phyloP scores from a whole-genome alignment of 495 filamentous ascomycete species.

The Rostrohypoxylon terebratum region DNA sequence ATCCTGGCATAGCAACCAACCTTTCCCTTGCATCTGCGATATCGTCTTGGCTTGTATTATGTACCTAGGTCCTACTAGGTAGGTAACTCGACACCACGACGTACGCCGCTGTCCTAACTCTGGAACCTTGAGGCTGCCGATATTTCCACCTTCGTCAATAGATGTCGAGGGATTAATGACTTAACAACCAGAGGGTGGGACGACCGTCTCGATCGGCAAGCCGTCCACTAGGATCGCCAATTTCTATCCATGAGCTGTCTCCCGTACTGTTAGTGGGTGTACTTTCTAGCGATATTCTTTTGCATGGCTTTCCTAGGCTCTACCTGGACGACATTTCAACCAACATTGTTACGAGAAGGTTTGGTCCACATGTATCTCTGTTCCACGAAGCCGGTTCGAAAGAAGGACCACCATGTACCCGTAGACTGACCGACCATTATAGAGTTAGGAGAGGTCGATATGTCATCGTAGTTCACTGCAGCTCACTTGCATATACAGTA shows the following conservation, averaged over 20 bases:
- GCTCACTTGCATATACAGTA: constrained; percentile 37
- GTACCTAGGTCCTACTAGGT: no score
- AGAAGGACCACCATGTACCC: constrained; percentile 11
- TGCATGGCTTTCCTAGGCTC: constrained; percentile 17
- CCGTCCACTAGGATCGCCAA: constrained; percentile 28
- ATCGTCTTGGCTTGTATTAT: constrained; percentile 40
- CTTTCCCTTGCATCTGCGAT: constrained; percentile 42
- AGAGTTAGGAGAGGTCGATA: constrained; percentile 17
- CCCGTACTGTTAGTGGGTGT: constrained; percentile 21
- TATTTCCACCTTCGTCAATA: constrained; percentile 25
- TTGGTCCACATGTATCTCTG: constrained; percentile 24
- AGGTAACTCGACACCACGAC: constrained; percentile 20
- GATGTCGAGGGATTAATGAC: constrained; percentile 21
- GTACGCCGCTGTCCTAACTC: constrained; percentile 15
- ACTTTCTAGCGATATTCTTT: constrained; percentile 20
- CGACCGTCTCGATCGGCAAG: constrained; percentile 32
- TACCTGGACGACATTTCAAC: constrained; percentile 9
- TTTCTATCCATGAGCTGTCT: constrained; percentile 24
- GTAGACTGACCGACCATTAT: constrained; percentile 25
- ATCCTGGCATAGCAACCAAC: constrained; percentile 35
- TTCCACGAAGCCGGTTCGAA: constrained; percentile 19
- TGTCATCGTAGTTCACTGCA: constrained; percentile 38
- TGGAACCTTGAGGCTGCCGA: constrained; percentile 25
- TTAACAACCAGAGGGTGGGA: constrained; percentile 22
- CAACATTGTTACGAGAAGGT: constrained; percentile 17